Base-by-base conservation (phyloP, 306 rosid species). In the Ormosia emarginata region DNA sequence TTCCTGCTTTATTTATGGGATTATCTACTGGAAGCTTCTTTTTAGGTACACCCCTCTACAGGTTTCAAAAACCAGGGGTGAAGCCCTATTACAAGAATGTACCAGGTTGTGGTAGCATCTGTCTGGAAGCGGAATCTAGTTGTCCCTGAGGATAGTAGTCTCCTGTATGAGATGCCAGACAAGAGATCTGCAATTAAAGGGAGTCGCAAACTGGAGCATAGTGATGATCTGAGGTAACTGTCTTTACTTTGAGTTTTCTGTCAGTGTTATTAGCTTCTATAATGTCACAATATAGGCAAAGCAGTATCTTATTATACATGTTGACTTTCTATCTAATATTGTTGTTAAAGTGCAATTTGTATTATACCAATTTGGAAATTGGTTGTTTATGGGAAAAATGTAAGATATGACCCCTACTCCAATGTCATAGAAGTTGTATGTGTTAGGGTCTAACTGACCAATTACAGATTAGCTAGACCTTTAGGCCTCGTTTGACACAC, bases 31-130 rank as follows among this genome's bases (percentile, higher is more conserved):
- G 81, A 71, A 93, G 98, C 76, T 96, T 96, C 91, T 85, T 96
- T 82, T 37, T 89, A 2, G 99, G 99, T 66, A 93, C 98, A 69
- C 82, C 92, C 66, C 91, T 93, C 53, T 96, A 93, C 78, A 90
- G 97, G 86, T 96, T 96, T 88, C 99, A 96, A 87, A 93, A 85
- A 76, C 99, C 99, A 2, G 98, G 99, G 43, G 99, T n/a, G 99
- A 37, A 92, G 98, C 85, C 99, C 99, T 59, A 3, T 96, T 53
- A 93, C 97, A 32, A 89, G 99, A 87, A 92, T 96, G 93, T 92
- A 94, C 88, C 99, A 96, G 85, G 99, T 96, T 89, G 84, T 91
- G 90, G 94, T 85, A 50, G 98, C 99, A 52, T 86, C 99, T 37
- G 79, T 92, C 80, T 91, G 57, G 70, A 93, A 93, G 73, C 79